Percentiles rank a stretch among this genome's conserved stretches.
Conservation (phyloP, 169 alveolate genomes). For the Cardiosporidium cionae region DNA sequence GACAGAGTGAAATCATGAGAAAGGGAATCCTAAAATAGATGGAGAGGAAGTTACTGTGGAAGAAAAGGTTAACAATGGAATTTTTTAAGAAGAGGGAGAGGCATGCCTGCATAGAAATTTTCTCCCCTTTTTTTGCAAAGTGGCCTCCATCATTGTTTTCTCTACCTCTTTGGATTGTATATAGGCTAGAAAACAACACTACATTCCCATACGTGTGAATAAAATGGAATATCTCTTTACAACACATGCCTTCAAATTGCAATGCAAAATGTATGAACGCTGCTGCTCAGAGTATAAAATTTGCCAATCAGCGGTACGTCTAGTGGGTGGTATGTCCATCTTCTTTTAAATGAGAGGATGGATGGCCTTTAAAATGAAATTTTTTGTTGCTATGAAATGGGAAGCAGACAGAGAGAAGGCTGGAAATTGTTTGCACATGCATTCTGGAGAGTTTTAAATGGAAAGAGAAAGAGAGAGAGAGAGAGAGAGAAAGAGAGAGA, state of each 20-base stretch:
- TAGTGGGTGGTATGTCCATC: too few relatives aligned
- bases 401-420: too few relatives aligned
- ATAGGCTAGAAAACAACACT: conserved; percentile 13
- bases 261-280: conserved; percentile 59
- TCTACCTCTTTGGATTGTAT: neutral
- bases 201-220: conserved; percentile 61
- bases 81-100: neutral
- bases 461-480: too few relatives aligned
- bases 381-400: too few relatives aligned
- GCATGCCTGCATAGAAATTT: neutral
- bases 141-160: neutral
- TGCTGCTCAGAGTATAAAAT: conserved; percentile 60
- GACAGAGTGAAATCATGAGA: too few relatives aligned
- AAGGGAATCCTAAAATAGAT: too few relatives aligned
- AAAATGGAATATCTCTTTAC: conserved; percentile 78
- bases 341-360: too few relatives aligned
- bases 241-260: conserved; percentile 58
- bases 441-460: neutral
- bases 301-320: conserved; percentile 50
- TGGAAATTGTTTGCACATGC: neutral
- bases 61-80: neutral
- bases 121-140: neutral
- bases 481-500: too few relatives aligned
- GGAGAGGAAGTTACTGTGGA: too few relatives aligned
- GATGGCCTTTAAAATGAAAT: too few relatives aligned